phyloP scores from a whole-genome alignment of 2,329 filamentous ascomycete species.

The Apiospora arundinis region DNA sequence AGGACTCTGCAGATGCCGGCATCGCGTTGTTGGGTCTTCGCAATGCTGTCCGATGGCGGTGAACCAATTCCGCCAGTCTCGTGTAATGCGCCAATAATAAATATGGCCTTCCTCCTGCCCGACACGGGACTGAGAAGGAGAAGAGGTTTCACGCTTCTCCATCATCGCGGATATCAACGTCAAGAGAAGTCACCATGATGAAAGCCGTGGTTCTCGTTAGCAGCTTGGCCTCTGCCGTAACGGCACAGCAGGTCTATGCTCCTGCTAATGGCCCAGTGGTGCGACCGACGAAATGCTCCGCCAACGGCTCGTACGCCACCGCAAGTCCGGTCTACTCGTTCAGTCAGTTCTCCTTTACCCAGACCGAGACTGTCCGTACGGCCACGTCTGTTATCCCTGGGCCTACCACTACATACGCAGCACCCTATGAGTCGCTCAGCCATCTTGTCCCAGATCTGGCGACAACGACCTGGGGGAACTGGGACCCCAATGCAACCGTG shows the following conservation, averaged over 20 bases:
- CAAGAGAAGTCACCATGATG: background rate
- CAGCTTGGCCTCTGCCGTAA: background rate
- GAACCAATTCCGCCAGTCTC: background rate
- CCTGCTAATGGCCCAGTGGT: constrained; percentile 37
- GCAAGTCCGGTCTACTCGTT: constrained; percentile 39
- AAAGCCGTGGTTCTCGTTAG: background rate
- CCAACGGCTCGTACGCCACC: constrained; percentile 31
- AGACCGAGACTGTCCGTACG: constrained; percentile 46
- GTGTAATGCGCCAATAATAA: background rate
- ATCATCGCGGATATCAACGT: background rate
- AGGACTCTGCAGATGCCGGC: background rate
- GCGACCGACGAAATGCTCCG: constrained; percentile 35
- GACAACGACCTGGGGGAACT: constrained; percentile 49
- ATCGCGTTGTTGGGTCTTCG: background rate
- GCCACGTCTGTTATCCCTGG: constrained; percentile 41
- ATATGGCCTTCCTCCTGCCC: background rate
- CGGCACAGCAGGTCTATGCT: constrained; percentile 44
- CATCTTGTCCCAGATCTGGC: constrained; percentile 42
- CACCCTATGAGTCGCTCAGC: constrained; percentile 42
- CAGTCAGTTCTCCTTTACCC: constrained; percentile 41
- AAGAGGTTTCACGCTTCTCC: background rate
- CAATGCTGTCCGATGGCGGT: background rate
- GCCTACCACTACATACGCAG: constrained; percentile 42
- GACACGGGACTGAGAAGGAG: background rate
- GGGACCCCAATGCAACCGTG: constrained; percentile 43